phyloP scores from a whole-genome alignment of 1,139 yeast genomes.

The Sporopachydermia cereana region DNA sequence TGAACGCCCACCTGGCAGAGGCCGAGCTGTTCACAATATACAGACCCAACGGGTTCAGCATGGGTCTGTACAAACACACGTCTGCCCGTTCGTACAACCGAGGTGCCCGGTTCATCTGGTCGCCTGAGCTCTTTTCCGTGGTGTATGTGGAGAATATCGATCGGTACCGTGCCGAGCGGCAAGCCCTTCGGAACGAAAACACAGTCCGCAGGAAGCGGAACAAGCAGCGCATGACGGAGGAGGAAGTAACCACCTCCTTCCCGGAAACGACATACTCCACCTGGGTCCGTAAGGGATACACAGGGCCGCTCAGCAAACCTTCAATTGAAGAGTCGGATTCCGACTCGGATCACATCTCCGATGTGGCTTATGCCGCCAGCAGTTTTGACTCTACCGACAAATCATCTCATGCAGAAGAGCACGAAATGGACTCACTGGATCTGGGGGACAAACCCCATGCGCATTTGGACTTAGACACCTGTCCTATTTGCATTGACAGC shows the following conservation, averaged over 20 bases:
- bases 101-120: not conserved
- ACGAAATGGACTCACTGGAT: not conserved
- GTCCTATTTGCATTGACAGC: slow-evolving; percentile 69
- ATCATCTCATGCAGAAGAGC: not conserved
- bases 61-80: not conserved
- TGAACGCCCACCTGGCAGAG: not conserved
- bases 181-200: not conserved
- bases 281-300: not conserved
- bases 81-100: not conserved
- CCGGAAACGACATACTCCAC: not conserved
- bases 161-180: not conserved
- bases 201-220: not conserved
- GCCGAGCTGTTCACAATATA: not conserved
- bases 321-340: not conserved
- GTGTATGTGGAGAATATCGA: not conserved
- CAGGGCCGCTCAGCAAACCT: not conserved
- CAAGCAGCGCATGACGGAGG: not conserved
- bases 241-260: not conserved
- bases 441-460: slow-evolving; percentile 14
- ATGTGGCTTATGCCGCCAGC: not conserved
- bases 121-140: not conserved
- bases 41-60: slow-evolving; percentile 1
- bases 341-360: not conserved
- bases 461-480: slow-evolving; percentile 45
- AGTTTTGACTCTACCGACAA: not conserved